phyloP scores from a whole-genome alignment of 2,329 filamentous ascomycete species.

The Talaromyces sp. region DNA sequence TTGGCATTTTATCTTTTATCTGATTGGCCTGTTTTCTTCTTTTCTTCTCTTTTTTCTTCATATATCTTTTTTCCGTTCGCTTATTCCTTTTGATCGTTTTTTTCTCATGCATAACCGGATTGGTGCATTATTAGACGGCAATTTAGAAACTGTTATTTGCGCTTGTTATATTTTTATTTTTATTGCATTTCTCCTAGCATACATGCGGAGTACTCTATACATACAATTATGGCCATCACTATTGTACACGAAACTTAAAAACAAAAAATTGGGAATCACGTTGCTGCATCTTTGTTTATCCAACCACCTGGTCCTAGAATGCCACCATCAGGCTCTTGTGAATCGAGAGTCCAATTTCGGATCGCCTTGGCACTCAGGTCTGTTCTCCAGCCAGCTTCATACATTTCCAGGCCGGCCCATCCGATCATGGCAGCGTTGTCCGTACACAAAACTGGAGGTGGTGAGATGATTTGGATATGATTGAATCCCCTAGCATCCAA shows the following conservation, averaged over 20 bases:
- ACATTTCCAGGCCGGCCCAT: slow-evolving; percentile 94
- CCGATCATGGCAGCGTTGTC: slow-evolving; percentile 98
- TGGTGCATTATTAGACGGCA: not conserved
- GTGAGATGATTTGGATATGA: slow-evolving; percentile 62
- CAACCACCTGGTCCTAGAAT: slow-evolving; percentile 60
- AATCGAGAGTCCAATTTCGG: slow-evolving; percentile 71
- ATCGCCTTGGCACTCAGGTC: slow-evolving; percentile 57
- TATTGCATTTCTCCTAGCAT: not conserved
- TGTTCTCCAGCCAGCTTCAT: slow-evolving; percentile 66
- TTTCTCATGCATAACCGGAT: not conserved
- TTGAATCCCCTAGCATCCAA: slow-evolving; percentile 64
- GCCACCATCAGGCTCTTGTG: slow-evolving; percentile 56
- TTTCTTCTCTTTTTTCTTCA: not conserved
- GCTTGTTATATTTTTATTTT: not conserved
- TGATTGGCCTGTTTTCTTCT: not conserved
- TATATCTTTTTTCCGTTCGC: not conserved
- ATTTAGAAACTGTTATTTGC: not conserved
- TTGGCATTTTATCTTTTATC: not conserved
- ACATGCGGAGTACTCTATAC: not conserved
- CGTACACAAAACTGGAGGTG: slow-evolving; percentile 75
- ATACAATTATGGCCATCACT: slow-evolving; percentile 17
- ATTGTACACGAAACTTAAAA: slow-evolving; percentile 14
- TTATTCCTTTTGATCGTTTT: not conserved
- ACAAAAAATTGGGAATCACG: not conserved
- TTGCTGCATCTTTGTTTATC: slow-evolving; percentile 30